Evolutionary conservation across 768 basidiomycete species (phyloP).

Genomic region (Tricholoma hemisulphureum): DNA sequence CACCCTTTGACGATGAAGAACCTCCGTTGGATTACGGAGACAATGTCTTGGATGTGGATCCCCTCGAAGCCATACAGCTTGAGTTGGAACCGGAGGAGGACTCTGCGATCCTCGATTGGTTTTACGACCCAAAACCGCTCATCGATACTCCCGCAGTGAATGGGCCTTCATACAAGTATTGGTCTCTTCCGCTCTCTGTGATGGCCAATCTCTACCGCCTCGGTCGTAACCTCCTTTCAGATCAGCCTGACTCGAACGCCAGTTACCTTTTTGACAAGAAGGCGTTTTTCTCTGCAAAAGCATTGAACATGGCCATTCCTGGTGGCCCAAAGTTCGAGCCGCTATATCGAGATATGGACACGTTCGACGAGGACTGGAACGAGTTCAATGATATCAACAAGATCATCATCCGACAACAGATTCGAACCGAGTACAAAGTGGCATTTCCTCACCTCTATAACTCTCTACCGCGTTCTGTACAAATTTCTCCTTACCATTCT

Average conservation of each 20-base stretch:
- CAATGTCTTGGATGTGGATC: slow-evolving; percentile 97
- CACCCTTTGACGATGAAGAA: slow-evolving; percentile 99
- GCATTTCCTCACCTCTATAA: slow-evolving; percentile 99
- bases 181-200: slow-evolving; percentile 88
- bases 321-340: slow-evolving; percentile 99
- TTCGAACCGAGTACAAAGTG: slow-evolving; percentile 98
- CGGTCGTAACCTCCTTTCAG: slow-evolving; percentile 89
- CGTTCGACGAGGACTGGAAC: slow-evolving; percentile 99
- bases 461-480: slow-evolving; percentile 92
- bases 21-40: slow-evolving; percentile 99
- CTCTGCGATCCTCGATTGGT: slow-evolving; percentile 90
- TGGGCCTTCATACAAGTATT: slow-evolving; percentile 89
- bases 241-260: slow-evolving; percentile 87
- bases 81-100: slow-evolving; percentile 95
- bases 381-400: slow-evolving; percentile 99
- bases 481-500: slow-evolving; percentile 85
- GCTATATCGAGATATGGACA: slow-evolving; percentile 93
- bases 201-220: slow-evolving; percentile 97
- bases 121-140: slow-evolving; percentile 96
- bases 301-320: slow-evolving; percentile 94
- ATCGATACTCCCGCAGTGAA: slow-evolving; percentile 89
- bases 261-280: slow-evolving; percentile 97
- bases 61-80: slow-evolving; percentile 95
- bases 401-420: slow-evolving; percentile 98
- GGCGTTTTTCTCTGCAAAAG: slow-evolving; percentile 97